phyloP scores from a whole-genome alignment of 805 yeast species.

The Starmerella bombicola region DNA sequence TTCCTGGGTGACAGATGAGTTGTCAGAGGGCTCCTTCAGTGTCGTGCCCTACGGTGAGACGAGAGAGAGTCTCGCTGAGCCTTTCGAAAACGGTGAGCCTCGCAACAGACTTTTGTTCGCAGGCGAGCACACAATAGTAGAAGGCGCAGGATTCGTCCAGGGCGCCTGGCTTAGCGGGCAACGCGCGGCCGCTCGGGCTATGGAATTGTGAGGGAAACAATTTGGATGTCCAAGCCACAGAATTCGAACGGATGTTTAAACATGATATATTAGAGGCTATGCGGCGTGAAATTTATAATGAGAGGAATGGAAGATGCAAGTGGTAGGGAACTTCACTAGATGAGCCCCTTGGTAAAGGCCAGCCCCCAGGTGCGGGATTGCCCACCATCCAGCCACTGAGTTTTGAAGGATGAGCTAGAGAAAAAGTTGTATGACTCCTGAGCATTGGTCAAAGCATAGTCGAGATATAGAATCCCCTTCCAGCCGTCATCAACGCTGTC shows the following conservation, averaged over 20 bases:
- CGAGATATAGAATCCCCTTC: conserved; percentile 56
- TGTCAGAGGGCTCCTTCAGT: conserved; percentile 60
- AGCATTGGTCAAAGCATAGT: conserved; percentile 62
- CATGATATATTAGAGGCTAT: no score
- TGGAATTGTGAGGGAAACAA: conserved; percentile 7
- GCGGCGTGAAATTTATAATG: no score
- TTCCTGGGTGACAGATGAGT: conserved; percentile 60
- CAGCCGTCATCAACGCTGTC: conserved; percentile 43
- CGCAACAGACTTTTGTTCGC: conserved; percentile 49
- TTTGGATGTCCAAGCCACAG: no score
- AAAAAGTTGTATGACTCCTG: conserved; percentile 47
- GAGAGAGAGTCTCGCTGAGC: conserved; percentile 50
- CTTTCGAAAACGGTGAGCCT: conserved; percentile 44
- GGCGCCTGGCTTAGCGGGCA: conserved; percentile 74
- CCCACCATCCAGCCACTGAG: conserved; percentile 55
- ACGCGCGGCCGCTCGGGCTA: conserved; percentile 37
- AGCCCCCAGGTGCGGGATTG: conserved; percentile 75
- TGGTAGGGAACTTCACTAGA: no score
- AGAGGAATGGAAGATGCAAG: not conserved
- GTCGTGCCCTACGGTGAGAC: conserved; percentile 58
- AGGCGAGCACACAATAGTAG: conserved; percentile 74
- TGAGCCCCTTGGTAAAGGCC: conserved; percentile 42
- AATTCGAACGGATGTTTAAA: no score
- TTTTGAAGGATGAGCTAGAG: conserved; percentile 38
- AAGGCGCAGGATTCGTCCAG: conserved; percentile 82